These are phyloP conservation scores for Monilinia laxa DNA, from an alignment of 2,329 filamentous ascomycete species.

Conservation along the genomic window DNA sequence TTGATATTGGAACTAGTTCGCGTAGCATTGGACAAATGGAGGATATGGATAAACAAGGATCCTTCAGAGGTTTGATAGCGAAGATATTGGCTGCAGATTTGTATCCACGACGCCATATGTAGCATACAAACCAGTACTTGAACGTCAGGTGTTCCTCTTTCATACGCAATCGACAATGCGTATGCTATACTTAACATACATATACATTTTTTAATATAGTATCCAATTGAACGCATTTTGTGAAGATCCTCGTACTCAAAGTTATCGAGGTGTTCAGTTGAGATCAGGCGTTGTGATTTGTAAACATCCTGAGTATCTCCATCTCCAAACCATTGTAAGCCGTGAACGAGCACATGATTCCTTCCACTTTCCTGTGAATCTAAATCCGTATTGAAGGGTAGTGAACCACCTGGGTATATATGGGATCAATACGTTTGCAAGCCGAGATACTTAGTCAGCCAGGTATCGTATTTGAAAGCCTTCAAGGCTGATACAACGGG, in stretches of 20 bases:
- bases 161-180: too few relatives aligned
- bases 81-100: conserved; percentile 10
- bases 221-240: not conserved
- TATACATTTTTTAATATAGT: not conserved
- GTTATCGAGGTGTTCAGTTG: too few relatives aligned
- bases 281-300: too few relatives aligned
- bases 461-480: not conserved
- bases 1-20: not conserved
- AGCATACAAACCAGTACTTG: not conserved
- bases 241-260: not conserved
- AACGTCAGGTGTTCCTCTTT: not conserved
- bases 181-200: not conserved
- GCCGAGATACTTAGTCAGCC: not conserved
- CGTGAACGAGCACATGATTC: conserved; percentile 43
- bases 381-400: conserved; percentile 45
- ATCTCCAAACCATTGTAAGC: conserved; percentile 30
- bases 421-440: conserved; percentile 72
- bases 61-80: not conserved
- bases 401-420: conserved; percentile 60
- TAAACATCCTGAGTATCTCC: conserved; percentile 27
- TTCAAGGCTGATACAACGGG: conserved; percentile 63
- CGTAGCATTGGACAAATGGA: not conserved
- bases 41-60: not conserved
- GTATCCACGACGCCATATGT: not conserved
- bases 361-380: conserved; percentile 57